Conservation (phyloP, 441 rosid genomes). For the Populus hybrid region DNA sequence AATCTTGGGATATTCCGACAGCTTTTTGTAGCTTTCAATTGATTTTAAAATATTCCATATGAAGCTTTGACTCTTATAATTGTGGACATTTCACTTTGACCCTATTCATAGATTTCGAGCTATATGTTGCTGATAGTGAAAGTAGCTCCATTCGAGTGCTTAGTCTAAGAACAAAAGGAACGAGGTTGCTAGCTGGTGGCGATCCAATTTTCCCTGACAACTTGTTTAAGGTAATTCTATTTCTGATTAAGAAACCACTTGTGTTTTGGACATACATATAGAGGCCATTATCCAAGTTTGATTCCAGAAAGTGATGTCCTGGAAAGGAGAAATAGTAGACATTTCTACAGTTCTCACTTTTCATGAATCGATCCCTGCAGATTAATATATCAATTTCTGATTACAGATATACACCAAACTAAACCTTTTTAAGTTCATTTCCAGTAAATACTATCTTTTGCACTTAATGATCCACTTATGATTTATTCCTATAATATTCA, state of each 20-base stretch:
- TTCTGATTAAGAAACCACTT: constrained; percentile 11
- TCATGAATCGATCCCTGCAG: background rate
- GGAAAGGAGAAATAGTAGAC: background rate
- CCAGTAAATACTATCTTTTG: constrained; percentile 1
- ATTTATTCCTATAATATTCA: background rate
- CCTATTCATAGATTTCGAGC: constrained; percentile 53
- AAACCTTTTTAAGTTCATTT: background rate
- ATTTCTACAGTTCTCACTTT: background rate
- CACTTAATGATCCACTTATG: background rate
- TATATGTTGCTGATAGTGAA: constrained; percentile 93
- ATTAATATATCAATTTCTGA: background rate
- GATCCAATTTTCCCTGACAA: constrained; percentile 81
- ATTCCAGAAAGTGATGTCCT: background rate
- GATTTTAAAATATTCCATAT: background rate
- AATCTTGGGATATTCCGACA: constrained; percentile 14
- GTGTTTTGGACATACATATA: background rate
- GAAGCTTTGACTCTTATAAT: background rate
- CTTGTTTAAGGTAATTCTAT: constrained; percentile 67
- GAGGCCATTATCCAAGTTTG: background rate
- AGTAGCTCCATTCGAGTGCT: constrained; percentile 93
- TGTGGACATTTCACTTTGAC: constrained; percentile 9
- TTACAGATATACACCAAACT: background rate
- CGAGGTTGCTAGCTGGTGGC: constrained; percentile 89
- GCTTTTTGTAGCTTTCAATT: constrained; percentile 1
- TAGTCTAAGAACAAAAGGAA: constrained; percentile 85